These are phyloP conservation scores for Magnusiomyces clavatus DNA, from an alignment of 1,139 yeast genomes.

Conservation along the genomic window DNA sequence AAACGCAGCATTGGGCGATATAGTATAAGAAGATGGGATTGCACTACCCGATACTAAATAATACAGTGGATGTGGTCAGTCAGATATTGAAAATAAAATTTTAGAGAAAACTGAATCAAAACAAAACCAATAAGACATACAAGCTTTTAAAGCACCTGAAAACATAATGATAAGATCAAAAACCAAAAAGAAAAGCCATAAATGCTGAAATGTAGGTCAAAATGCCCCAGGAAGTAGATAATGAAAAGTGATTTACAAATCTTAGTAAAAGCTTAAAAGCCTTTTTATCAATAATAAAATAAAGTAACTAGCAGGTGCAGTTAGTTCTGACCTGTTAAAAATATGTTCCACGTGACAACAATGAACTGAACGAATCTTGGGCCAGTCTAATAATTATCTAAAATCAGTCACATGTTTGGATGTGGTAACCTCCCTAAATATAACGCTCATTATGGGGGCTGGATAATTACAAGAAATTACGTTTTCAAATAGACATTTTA, in stretches of 20 bases:
- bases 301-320: too few species aligned
- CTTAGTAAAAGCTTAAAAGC: too few species aligned
- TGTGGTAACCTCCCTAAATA: too few species aligned
- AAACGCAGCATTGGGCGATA: slow-evolving; percentile 69
- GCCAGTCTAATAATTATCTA: not conserved
- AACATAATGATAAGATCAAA: slow-evolving; percentile 1
- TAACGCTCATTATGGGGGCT: too few species aligned
- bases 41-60: slow-evolving; percentile 17
- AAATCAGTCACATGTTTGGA: too few species aligned
- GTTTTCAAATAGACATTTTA: too few species aligned
- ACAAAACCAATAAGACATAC: slow-evolving; percentile 1
- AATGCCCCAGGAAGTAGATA: too few species aligned
- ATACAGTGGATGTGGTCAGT: not conserved
- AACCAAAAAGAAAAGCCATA: not conserved
- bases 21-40: slow-evolving; percentile 64
- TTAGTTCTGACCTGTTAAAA: too few species aligned
- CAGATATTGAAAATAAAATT: not conserved
- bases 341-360: not conserved
- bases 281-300: too few species aligned
- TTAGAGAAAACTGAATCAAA: not conserved
- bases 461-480: too few species aligned
- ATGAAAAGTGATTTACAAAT: too few species aligned
- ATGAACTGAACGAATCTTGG: not conserved
- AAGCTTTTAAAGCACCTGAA: slow-evolving; percentile 9
- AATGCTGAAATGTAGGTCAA: too few species aligned